Base-by-base conservation (phyloP, 257 asterid genomes). In the Solanum piurae region DNA sequence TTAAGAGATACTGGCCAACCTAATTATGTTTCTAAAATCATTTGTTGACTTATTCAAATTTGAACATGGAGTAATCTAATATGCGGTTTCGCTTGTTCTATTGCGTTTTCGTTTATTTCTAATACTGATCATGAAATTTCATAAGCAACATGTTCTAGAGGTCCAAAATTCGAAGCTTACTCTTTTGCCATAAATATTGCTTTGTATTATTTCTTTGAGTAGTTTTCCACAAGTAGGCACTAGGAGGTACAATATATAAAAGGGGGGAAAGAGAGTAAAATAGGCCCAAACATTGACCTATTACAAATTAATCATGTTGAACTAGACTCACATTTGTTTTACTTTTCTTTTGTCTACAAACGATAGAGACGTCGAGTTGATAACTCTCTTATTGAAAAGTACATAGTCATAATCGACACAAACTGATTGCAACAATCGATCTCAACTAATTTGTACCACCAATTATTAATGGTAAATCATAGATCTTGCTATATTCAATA, bases 401-500 rank as follows among this genome's bases (percentile, higher is more conserved):
- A 10, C 33, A 62, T 4, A n/a, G 29, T 23, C 31, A 64, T 60
- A 62, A 62, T 62, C 29, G 12, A 62, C 13, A 23, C 31, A 9
- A 62, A 23, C 3, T 23, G 13, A 64, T 66, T 25, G 14, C 75
- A 68, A 27, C 5, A 21, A 27, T 69, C 12, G 23, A 69, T 68
- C 42, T 72, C 3, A 1, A 72, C 16, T 73, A 73, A 20, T 73
- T 73, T 73, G 40, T 16, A 44, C 5, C 40, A 79, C 49, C 40
- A 79, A 79, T 34, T 73, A 86, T 29, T 75, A 23, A 84, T 33
- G 80, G 80, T 16, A 88, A 75, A 37, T 66, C 87, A 66, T 83
- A 27, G 21, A 80, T 52, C 76, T 88, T 87, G 62, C 75, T 74
- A 77, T 91, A 91, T 49, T 88, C 42, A 12, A 86, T 25, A 82